Conservation (phyloP, 2,329 filamentous ascomycete species). For the Exophiala bonariae region DNA sequence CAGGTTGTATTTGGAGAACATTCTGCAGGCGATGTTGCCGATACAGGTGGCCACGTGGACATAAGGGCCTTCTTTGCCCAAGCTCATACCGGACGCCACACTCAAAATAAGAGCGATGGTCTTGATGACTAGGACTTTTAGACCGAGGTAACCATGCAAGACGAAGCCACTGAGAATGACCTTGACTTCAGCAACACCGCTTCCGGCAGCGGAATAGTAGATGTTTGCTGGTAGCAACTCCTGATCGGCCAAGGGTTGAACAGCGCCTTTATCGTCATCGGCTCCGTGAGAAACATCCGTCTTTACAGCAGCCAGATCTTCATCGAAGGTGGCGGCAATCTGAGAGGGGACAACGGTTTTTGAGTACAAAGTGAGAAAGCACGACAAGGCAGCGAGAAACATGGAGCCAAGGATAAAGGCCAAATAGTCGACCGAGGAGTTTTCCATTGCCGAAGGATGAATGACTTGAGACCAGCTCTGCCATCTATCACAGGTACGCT, state of each 20-base stretch:
- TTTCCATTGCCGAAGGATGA: constrained; percentile 48
- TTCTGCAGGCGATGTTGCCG: constrained; percentile 88
- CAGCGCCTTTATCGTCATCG: constrained; percentile 44
- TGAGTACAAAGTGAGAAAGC: constrained; percentile 80
- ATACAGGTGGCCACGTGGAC: constrained; percentile 97
- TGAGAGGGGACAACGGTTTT: constrained; percentile 91
- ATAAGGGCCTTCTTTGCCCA: constrained; percentile 93
- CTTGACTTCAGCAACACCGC: constrained; percentile 93
- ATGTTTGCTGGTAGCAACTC: constrained; percentile 48
- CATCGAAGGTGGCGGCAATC: constrained; percentile 77
- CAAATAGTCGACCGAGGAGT: constrained; percentile 70
- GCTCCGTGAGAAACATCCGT: constrained; percentile 37
- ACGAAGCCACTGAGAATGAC: constrained; percentile 98
- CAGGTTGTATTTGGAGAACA: constrained; percentile 91
- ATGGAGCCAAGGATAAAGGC: constrained; percentile 75
- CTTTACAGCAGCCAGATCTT: constrained; percentile 73
- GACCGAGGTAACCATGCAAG: constrained; percentile 87
- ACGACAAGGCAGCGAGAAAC: constrained; percentile 68
- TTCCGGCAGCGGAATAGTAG: constrained; percentile 94
- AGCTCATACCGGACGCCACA: constrained; percentile 86
- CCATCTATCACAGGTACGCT: constrained; percentile 60
- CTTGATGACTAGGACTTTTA: constrained; percentile 85
- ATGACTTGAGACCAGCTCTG: constrained; percentile 66
- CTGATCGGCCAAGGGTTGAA: constrained; percentile 38
- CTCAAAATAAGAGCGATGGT: constrained; percentile 79